These are phyloP conservation scores for Corinectria fuckeliana DNA, from an alignment of 2,329 filamentous ascomycete genomes.

Conservation along the genomic window DNA sequence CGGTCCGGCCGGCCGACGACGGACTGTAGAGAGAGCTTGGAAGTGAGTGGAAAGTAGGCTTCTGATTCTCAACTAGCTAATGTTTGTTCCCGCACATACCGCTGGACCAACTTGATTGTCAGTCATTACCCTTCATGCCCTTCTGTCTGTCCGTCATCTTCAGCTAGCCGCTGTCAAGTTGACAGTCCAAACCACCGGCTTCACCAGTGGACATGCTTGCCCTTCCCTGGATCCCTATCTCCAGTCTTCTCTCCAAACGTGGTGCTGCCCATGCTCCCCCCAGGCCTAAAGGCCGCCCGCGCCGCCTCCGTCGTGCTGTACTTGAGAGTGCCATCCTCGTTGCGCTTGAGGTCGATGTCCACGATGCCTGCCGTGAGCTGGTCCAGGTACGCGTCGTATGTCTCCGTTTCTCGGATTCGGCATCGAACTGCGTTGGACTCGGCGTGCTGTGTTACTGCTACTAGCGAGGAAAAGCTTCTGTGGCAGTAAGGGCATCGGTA, in stretches of 20 bases:
- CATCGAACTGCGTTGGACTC: conserved; percentile 53
- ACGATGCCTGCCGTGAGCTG: conserved; percentile 44
- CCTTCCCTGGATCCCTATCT: conserved; percentile 9
- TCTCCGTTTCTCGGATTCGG: conserved; percentile 49
- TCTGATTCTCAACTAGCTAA: neutral
- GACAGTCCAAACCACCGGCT: neutral
- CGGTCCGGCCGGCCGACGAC: neutral
- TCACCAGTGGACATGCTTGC: conserved; percentile 20
- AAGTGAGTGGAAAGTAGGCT: neutral
- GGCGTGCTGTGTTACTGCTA: conserved; percentile 55
- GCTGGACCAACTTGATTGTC: neutral
- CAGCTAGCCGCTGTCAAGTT: neutral
- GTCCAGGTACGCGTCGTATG: conserved; percentile 44
- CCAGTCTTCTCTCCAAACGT: neutral
- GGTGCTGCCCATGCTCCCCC: neutral
- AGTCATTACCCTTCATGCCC: too few relatives aligned
- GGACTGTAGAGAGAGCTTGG: neutral
- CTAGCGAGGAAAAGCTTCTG: conserved; percentile 48
- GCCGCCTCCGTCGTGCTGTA: conserved; percentile 33
- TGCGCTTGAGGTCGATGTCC: conserved; percentile 25
- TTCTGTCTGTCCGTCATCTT: neutral
- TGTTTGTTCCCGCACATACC: neutral
- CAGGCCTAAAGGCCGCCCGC: neutral
- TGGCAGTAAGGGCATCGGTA: conserved; percentile 55
- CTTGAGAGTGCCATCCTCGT: conserved; percentile 39